These are phyloP conservation scores for Trichoderma breve DNA, from an alignment of 2,329 filamentous ascomycete genomes.

Conservation along the genomic window DNA sequence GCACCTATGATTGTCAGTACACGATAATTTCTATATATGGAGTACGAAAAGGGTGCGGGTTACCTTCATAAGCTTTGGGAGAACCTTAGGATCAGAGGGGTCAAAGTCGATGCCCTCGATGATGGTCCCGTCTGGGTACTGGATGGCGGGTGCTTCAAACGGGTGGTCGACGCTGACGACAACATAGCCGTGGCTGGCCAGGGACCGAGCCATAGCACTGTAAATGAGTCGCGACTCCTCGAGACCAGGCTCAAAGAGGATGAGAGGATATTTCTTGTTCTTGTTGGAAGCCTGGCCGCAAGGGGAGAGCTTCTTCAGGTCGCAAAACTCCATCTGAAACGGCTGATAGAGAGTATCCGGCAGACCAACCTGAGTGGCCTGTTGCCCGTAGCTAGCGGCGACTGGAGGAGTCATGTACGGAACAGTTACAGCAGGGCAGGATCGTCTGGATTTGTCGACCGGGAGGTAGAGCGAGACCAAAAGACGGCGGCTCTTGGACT, in stretches of 20 bases:
- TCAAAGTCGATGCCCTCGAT: slow-evolving; percentile 26
- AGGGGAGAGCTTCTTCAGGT: slow-evolving; percentile 19
- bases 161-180: slow-evolving; percentile 51
- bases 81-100: slow-evolving; percentile 13
- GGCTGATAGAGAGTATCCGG: slow-evolving; percentile 32
- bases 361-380: slow-evolving; percentile 30
- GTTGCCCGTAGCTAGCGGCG: slow-evolving; percentile 30
- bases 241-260: slow-evolving; percentile 47
- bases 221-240: slow-evolving; percentile 45
- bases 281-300: slow-evolving; percentile 9
- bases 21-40: neutral
- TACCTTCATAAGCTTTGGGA: slow-evolving; percentile 27
- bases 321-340: slow-evolving; percentile 31
- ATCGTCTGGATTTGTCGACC: slow-evolving; percentile 23
- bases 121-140: slow-evolving; percentile 45
- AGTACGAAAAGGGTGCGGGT: neutral
- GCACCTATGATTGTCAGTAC: slow-evolving; percentile 27
- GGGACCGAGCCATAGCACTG: slow-evolving; percentile 41
- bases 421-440: slow-evolving; percentile 24
- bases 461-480: slow-evolving; percentile 35
- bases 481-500: slow-evolving; percentile 24
- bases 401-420: slow-evolving; percentile 38
- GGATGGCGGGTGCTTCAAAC: slow-evolving; percentile 44
- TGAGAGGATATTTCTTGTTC: slow-evolving; percentile 20
- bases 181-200: slow-evolving; percentile 46